Evolutionary conservation across 768 basidiomycete species (phyloP).

Genomic region (Mycena latifolia): DNA sequence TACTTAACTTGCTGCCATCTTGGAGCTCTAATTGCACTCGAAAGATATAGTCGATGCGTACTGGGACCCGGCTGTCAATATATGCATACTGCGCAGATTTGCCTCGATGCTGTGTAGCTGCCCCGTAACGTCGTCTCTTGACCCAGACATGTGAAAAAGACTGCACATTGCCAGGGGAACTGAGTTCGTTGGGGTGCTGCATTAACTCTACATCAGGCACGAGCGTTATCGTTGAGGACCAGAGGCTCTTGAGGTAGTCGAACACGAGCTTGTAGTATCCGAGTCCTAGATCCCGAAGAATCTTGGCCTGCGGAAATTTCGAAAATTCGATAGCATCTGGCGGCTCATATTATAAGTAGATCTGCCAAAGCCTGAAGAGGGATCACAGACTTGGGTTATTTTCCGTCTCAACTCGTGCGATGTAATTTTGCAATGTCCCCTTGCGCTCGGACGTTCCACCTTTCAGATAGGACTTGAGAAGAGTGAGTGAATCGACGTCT

Average conservation of each 20-base stretch:
- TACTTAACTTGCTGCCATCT: neutral
- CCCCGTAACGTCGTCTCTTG: neutral
- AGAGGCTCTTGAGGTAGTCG: neutral
- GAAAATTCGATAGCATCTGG: neutral
- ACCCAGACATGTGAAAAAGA: neutral
- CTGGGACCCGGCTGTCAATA: constrained; percentile 32
- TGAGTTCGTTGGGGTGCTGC: neutral
- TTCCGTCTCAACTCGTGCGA: constrained; percentile 9
- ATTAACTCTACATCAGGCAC: neutral
- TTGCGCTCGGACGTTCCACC: constrained; percentile 28
- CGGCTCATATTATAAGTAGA: neutral
- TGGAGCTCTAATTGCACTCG: constrained; percentile 1
- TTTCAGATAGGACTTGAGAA: constrained; percentile 27
- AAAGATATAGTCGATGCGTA: constrained; percentile 29
- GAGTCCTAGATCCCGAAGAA: neutral
- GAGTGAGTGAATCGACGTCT: constrained; percentile 11
- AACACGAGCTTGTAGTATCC: neutral
- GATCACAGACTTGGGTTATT: neutral
- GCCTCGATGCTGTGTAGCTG: constrained; percentile 6
- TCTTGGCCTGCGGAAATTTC: neutral
- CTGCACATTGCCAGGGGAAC: neutral
- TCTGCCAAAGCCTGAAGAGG: neutral
- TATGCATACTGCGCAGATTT: no score
- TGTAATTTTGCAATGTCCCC: constrained; percentile 34
- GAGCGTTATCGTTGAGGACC: neutral